Percentiles rank a stretch among this genome's conserved stretches.
phyloP scores from a whole-genome alignment of 345 rosid genomes.

The Populus davidiana region DNA sequence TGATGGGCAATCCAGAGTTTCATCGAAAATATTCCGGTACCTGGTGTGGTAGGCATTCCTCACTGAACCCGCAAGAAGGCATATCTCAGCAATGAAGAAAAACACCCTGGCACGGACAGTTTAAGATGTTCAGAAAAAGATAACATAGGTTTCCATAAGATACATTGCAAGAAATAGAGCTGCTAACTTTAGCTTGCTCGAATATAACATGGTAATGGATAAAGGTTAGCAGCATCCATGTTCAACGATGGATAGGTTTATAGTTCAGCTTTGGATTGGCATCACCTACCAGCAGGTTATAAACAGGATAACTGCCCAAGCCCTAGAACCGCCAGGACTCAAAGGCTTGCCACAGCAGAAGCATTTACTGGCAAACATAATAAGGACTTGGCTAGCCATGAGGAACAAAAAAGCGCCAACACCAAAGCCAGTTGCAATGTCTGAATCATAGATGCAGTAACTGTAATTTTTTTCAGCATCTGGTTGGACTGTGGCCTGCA shows the following conservation, averaged over 20 bases:
- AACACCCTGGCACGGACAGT: conserved; percentile 17
- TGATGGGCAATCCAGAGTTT: conserved; percentile 68
- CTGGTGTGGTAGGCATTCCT: conserved; percentile 93
- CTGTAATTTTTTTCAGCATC: conserved; percentile 51
- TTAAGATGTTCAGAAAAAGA: background rate
- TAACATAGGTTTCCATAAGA: background rate
- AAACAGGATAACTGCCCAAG: conserved; percentile 79
- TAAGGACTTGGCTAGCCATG: conserved; percentile 59
- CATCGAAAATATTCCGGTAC: conserved; percentile 65
- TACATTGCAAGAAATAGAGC: background rate
- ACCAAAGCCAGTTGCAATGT: conserved; percentile 80
- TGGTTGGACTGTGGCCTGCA: conserved; percentile 52
- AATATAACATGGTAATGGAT: background rate
- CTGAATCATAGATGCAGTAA: conserved; percentile 77
- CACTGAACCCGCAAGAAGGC: conserved; percentile 86
- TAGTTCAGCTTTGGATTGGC: background rate
- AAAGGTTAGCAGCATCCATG: background rate
- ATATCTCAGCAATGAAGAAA: conserved; percentile 79
- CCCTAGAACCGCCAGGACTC: conserved; percentile 81
- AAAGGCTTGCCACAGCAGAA: conserved; percentile 90
- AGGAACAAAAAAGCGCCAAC: conserved; percentile 83
- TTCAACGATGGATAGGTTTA: background rate
- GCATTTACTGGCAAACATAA: conserved; percentile 88
- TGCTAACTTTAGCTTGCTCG: background rate
- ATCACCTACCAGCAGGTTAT: conserved; percentile 71